phyloP scores from a whole-genome alignment of 331 rosid species.

The Malus hybrid region DNA sequence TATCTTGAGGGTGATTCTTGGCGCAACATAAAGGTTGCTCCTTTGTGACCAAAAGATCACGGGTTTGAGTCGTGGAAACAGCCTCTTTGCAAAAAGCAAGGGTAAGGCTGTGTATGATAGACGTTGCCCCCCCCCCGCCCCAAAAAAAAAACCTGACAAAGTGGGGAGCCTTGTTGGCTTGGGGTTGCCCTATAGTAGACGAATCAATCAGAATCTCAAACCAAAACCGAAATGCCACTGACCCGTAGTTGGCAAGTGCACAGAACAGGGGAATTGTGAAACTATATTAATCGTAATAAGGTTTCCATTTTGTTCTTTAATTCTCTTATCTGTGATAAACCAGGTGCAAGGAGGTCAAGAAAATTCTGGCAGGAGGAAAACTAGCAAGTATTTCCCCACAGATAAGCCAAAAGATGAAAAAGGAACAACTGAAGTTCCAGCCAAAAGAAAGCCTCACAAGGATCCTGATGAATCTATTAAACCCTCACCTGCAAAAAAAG shows the following conservation, averaged over 20 bases:
- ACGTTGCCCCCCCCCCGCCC: no score
- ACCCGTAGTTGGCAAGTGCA: not conserved
- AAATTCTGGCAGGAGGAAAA: constrained; percentile 61
- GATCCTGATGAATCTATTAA: constrained; percentile 30
- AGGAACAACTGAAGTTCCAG: constrained; percentile 41
- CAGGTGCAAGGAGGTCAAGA: constrained; percentile 51
- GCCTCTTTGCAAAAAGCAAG: not conserved
- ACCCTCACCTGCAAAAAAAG: constrained; percentile 36
- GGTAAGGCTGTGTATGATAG: no score
- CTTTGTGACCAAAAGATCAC: no score
- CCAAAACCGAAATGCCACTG: not conserved
- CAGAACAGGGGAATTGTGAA: not conserved
- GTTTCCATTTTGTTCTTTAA: not conserved
- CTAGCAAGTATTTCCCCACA: constrained; percentile 62
- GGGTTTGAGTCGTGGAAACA: not conserved
- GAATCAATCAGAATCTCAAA: not conserved
- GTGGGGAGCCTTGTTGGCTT: not conserved
- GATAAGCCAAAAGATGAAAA: constrained; percentile 49
- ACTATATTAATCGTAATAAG: not conserved
- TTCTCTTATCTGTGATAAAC: not conserved
- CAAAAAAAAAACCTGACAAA: no score
- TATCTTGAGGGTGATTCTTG: not conserved
- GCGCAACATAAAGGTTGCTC: no score
- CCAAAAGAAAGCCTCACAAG: constrained; percentile 55
- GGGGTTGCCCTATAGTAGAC: not conserved